Evolutionary conservation across 176 grass and related monocot species (phyloP).

Genomic region (Hordeum vulgare): MorexV3_pseudomolecules_assembly NC_058518.1:468620393-468620892

Average conservation of each 20-base stretch:
- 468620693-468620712: background rate
- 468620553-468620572: background rate
- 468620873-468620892: background rate
- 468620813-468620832: background rate
- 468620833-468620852: background rate
- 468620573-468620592: background rate
- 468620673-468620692: background rate
- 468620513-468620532: background rate
- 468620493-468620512: background rate
- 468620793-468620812: background rate
- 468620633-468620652: no score
- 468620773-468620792: background rate
- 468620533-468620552: background rate
- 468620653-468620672: background rate
- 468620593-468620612: background rate
- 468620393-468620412: constrained; percentile 51
- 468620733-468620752: background rate
- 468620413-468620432: constrained; percentile 79
- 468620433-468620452: background rate
- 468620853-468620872: background rate
- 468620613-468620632: background rate
- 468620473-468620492: background rate
- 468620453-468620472: background rate
- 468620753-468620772: background rate
- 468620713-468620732: background rate